Evolutionary conservation across 257 asterid species (phyloP), one percentile per base, ranked within the genome.

Genomic region (Dorcoceras hygrometricum): DNA sequence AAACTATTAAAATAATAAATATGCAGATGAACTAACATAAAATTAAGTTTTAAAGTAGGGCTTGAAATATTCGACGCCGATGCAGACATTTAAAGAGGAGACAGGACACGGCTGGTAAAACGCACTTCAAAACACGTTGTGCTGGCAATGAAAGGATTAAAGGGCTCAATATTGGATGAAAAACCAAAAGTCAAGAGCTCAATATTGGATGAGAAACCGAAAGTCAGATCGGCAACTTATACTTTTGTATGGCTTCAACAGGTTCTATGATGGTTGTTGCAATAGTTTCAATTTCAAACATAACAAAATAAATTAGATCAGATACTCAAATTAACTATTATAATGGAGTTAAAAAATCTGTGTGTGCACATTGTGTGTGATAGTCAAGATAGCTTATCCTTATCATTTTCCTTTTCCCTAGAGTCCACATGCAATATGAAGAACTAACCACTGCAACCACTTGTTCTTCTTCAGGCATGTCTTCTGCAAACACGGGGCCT

Each of bases 391-490:
- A 71, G 55, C 23, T 3, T 36, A 34, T 32, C 57, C 69, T 59
- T 7, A 26, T 62, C 55, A 34, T 50, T 71, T 62, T 57, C 63
- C 63, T 61, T 16, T 22, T 64, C 46, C 66, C 57, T 22, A 57
- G 9, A 71, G 59, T 20, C 63, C 39, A 51, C 8, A 56, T 32
- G 59, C 46, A 70, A 34, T 66, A 63, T 50, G 58, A 60, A 68
- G 61, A 46, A 82, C 85, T 80, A 68, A 90, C 98, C 80, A 94
- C 78, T 63, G 80, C 73, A 76, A 87, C 76, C 63, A 54, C 93
- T 77, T 50, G 96, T 65, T 89, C 96, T 77, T 87, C 98, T 83
- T 94, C 99, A 56, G 99, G 98, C 93, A 94, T 73, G 86, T 94
- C 99, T 79, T 94, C 99, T 9, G 81, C 95, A 77, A 94, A 94